These are phyloP conservation scores for Yamadazyma friedrichii DNA, from an alignment of 1,139 yeast species.

Conservation along the genomic window DNA sequence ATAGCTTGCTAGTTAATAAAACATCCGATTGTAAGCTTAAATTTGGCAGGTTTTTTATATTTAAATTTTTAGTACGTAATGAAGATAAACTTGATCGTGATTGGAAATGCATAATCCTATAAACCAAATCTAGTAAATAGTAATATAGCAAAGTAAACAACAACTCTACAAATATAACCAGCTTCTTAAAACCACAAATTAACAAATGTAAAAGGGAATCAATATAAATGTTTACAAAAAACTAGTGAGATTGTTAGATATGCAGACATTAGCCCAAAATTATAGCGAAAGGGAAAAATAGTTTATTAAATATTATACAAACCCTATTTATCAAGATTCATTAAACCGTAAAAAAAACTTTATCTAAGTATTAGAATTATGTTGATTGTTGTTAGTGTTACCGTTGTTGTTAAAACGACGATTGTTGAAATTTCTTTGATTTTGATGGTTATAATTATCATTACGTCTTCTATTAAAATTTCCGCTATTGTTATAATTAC, in stretches of 20 bases:
- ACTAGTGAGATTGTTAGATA: background rate
- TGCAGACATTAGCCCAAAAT: no score
- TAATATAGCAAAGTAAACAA: no score
- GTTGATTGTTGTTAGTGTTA: conserved; percentile 2
- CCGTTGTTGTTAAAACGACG: conserved; percentile 10
- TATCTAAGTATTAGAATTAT: background rate
- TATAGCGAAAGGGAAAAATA: background rate
- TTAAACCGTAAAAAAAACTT: background rate
- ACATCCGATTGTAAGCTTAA: background rate
- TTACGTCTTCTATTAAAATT: conserved; percentile 11
- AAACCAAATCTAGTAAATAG: background rate
- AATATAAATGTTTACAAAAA: no score
- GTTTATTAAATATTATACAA: conserved; percentile 3
- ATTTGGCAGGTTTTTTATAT: no score
- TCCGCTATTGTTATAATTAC: conserved; percentile 13
- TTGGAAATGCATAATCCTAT: background rate
- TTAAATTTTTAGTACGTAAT: background rate
- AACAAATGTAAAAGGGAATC: no score
- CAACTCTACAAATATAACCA: no score
- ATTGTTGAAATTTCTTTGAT: conserved; percentile 12
- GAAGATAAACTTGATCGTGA: background rate
- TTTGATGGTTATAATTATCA: conserved; percentile 15
- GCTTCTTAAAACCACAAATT: no score
- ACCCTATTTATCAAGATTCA: conserved; percentile 5
- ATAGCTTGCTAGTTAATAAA: conserved; percentile 3